phyloP scores from a whole-genome alignment of 2,329 filamentous ascomycete genomes.

The Dactylellina cionopaga region DNA sequence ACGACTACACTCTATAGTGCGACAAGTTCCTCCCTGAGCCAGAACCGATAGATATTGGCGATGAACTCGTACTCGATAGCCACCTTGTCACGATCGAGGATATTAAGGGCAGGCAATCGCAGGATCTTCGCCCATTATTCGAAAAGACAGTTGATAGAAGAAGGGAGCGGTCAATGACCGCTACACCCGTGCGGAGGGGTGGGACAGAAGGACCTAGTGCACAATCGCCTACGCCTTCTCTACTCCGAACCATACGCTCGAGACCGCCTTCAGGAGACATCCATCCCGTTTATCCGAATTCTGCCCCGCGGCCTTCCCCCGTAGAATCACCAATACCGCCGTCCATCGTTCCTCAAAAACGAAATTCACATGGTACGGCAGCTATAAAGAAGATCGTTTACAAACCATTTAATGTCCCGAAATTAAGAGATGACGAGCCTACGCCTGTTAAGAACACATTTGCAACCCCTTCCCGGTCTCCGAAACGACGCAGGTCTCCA shows the following conservation, averaged over 20 bases:
- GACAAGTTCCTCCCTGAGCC: slow-evolving; percentile 56
- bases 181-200: slow-evolving; percentile 20
- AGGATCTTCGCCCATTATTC: slow-evolving; percentile 55
- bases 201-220: not conserved
- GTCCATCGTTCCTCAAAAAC: slow-evolving; percentile 34
- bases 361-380: slow-evolving; percentile 23
- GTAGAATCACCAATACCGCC: slow-evolving; percentile 1
- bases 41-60: slow-evolving; percentile 54
- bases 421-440: not conserved
- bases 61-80: slow-evolving; percentile 56
- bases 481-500: not conserved
- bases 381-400: slow-evolving; percentile 35
- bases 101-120: slow-evolving; percentile 54
- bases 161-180: slow-evolving; percentile 20
- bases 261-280: slow-evolving; percentile 20
- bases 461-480: not conserved
- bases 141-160: slow-evolving; percentile 50
- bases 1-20: slow-evolving; percentile 37
- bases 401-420: slow-evolving; percentile 37
- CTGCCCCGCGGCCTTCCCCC: not conserved
- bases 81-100: slow-evolving; percentile 57
- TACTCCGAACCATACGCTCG: slow-evolving; percentile 35
- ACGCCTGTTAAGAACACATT: not conserved
- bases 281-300: slow-evolving; percentile 24
- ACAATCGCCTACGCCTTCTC: slow-evolving; percentile 23